Conservation (phyloP, 1,139 yeast species). For the Geotrichum fermentans region DNA sequence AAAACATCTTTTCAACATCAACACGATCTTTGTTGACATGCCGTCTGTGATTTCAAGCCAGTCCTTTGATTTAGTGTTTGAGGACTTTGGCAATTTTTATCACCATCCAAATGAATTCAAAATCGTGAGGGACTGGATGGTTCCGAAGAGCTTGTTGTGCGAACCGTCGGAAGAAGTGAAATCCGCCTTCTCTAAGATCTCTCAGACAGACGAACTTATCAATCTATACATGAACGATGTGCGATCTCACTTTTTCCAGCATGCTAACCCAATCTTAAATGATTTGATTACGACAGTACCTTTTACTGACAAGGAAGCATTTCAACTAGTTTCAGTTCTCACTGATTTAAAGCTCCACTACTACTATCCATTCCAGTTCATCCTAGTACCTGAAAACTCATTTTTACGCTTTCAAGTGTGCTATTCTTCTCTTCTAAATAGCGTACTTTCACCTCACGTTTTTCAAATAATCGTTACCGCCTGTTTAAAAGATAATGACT, state of each 20-base stretch:
- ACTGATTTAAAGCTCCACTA: conserved; percentile 27
- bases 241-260: conserved; percentile 11
- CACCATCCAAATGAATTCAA: neutral
- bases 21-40: no score
- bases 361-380: conserved; percentile 26
- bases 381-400: conserved; percentile 24
- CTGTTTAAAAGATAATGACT: conserved; percentile 18
- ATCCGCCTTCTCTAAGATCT: neutral
- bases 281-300: neutral
- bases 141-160: conserved; percentile 5
- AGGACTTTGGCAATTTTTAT: neutral
- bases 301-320: conserved; percentile 3
- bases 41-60: neutral
- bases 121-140: conserved; percentile 14
- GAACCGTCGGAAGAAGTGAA: conserved; percentile 5
- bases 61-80: neutral
- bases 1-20: no score
- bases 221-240: conserved; percentile 8
- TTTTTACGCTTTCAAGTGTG: conserved; percentile 17
- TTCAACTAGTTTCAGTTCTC: conserved; percentile 11
- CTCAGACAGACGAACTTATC: conserved; percentile 1
- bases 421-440: conserved; percentile 13
- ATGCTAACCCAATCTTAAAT: neutral
- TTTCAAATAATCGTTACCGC: conserved; percentile 8
- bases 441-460: conserved; percentile 7